A percentile compares a stretch with the other conserved stretches of the same genome.
Evolutionary conservation across 73 alveolate genomes (phyloP).

Genomic region (Blepharisma japonicum): DNA sequence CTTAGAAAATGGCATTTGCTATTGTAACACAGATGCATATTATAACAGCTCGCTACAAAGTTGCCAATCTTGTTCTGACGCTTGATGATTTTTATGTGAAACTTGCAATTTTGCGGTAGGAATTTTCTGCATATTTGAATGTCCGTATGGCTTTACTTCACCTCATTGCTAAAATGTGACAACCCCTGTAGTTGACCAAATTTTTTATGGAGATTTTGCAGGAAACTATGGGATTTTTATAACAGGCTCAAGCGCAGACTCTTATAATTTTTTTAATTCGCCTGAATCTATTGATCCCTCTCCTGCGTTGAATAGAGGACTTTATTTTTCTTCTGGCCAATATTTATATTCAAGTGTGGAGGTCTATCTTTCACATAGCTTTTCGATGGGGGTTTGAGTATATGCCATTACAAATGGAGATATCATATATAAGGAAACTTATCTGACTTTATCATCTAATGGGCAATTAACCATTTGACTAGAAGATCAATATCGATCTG

Average conservation of each 20-base stretch:
- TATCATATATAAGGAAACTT: not conserved
- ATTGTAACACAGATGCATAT: too few species aligned
- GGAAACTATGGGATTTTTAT: too few species aligned
- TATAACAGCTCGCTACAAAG: too few species aligned
- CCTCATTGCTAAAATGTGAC: too few species aligned
- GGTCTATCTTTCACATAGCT: not conserved
- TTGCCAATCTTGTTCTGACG: not conserved
- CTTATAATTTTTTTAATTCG: too few species aligned
- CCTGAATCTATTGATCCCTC: constrained; percentile 9
- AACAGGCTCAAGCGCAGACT: too few species aligned
- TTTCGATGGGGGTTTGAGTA: not conserved
- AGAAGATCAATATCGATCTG: not conserved
- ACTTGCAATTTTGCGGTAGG: not conserved
- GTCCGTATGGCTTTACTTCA: not conserved
- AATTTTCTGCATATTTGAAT: not conserved
- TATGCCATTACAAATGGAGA: not conserved
- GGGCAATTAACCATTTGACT: not conserved
- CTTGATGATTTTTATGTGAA: not conserved
- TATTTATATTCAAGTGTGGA: not conserved
- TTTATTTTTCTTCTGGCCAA: not conserved
- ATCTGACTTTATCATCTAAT: not conserved
- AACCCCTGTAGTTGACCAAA: too few species aligned
- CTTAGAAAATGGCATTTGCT: too few species aligned
- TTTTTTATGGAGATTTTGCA: too few species aligned
- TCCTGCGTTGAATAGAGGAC: not conserved